Percentiles rank a stretch among this genome's conserved stretches.
Conservation (phyloP, 768 basidiomycete species). For the Termitomyces sp. region DNA sequence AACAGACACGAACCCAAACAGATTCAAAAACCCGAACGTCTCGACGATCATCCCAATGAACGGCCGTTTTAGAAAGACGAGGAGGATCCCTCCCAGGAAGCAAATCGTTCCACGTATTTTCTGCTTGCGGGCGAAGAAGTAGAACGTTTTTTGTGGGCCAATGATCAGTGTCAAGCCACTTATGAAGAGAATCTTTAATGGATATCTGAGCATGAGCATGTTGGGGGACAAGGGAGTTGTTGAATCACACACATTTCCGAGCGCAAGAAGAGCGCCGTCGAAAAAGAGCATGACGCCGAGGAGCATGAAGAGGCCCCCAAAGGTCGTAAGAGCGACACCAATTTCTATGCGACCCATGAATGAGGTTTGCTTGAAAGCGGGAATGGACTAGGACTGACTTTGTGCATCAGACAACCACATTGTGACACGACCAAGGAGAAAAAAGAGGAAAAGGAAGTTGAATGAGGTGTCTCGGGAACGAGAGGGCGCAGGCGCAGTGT, state of each 20-base stretch:
- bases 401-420: constrained; percentile 70
- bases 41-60: constrained; percentile 92
- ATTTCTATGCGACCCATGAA: constrained; percentile 57
- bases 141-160: constrained; percentile 94
- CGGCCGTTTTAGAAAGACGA: constrained; percentile 95
- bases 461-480: constrained; percentile 6
- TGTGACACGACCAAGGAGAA: constrained; percentile 9
- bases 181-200: constrained; percentile 82
- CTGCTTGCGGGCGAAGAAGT: constrained; percentile 94
- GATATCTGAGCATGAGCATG: constrained; percentile 1
- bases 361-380: background rate
- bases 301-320: constrained; percentile 93
- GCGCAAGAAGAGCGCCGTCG: constrained; percentile 89
- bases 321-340: constrained; percentile 93
- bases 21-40: constrained; percentile 93
- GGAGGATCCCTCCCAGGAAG: constrained; percentile 84
- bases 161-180: constrained; percentile 95
- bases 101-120: constrained; percentile 88
- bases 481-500: constrained; percentile 4
- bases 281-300: constrained; percentile 95
- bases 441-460: background rate
- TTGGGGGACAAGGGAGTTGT: background rate
- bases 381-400: constrained; percentile 31
- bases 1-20: constrained; percentile 72
- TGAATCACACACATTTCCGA: constrained; percentile 74